Evolutionary conservation across 805 yeast genomes (phyloP), one percentile per base, ranked within the genome.

Genomic region (Naumovozyma castellii): DNA sequence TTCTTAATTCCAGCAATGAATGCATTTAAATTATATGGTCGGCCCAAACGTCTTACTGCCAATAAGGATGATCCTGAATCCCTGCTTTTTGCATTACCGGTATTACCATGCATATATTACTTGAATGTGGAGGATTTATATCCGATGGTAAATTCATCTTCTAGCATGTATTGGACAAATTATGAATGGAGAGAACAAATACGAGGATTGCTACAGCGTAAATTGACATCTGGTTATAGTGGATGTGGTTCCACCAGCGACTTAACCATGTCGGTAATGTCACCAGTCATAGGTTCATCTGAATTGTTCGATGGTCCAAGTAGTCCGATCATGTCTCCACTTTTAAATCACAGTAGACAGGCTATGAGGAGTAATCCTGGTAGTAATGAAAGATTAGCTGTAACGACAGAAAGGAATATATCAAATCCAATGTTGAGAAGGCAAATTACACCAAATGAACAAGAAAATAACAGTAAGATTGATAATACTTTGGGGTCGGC

Each of bases 241-340:
- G 92, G 94, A 4, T 80, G 86, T 60, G 90, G 90, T n/a, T 75
- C 81, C 22, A 57, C 70, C 13, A 70, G 78, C 40, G 84, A 84
- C 12, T 53, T 78, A 16, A 67, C 67, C 3, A 83, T 83, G 27
- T 83, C 84, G 0, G 53, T 78, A 2, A 66, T 59, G 36, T 71
- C 80, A 1, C 73, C 79, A 34, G 71, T 65, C 0, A 49, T 68
- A 3, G 57, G 58, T 13, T 56, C 69, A 2, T 48, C 43, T 28
- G 69, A 66, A 34, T 51, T 62, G 32, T 56, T 63, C 34, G 58
- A 49, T 14, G 46, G 48, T 14, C 37, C 41, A 16, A 46, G 53
- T 49, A 41, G 46, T 54, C 32, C 32, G 5, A 19, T 39, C 38
- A 3, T 48, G 38, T 38, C 56, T 18, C 53, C 54, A 10, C 43